phyloP scores from a whole-genome alignment of 83 land plant species.

The Diphasiastrum complanatum region DNA sequence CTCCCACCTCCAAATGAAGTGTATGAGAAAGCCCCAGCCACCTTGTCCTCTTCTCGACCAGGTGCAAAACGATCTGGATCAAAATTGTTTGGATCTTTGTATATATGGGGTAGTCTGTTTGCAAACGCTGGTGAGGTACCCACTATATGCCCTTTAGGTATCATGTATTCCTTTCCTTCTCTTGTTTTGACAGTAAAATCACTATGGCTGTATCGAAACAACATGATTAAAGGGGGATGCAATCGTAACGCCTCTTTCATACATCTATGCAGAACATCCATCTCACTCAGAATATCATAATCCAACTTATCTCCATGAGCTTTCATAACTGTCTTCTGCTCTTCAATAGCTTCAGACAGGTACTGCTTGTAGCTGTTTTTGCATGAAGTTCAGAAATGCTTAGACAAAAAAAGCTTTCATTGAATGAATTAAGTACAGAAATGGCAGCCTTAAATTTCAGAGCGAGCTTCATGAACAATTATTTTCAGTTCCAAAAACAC shows the following conservation, averaged over 20 bases:
- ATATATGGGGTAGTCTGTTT: constrained; percentile 12
- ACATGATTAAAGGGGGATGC: constrained; percentile 13
- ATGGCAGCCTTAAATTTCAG: neutral
- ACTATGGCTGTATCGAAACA: constrained; percentile 4
- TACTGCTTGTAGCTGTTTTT: constrained; percentile 9
- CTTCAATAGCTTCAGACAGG: constrained; percentile 1
- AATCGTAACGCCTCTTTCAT: constrained; percentile 35
- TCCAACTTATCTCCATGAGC: neutral
- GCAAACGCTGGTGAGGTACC: constrained; percentile 15
- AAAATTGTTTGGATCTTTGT: constrained; percentile 8
- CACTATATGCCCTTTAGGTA: constrained; percentile 9
- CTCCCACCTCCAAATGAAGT: constrained; percentile 10
- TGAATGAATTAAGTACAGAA: constrained; percentile 1
- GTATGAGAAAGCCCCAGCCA: constrained; percentile 20
- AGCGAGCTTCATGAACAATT: neutral
- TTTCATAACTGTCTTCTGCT: constrained; percentile 3
- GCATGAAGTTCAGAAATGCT: neutral
- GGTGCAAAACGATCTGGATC: constrained; percentile 15
- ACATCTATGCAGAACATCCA: constrained; percentile 40
- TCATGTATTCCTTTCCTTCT: constrained; percentile 4
- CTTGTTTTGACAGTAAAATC: constrained; percentile 7
- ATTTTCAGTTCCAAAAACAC: too few species aligned
- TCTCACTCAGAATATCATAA: constrained; percentile 56
- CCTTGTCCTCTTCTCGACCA: constrained; percentile 13
- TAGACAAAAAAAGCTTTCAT: neutral